Evolutionary conservation across 2,329 filamentous ascomycete species (phyloP).

Genomic region (Fusarium oxysporum): DNA sequence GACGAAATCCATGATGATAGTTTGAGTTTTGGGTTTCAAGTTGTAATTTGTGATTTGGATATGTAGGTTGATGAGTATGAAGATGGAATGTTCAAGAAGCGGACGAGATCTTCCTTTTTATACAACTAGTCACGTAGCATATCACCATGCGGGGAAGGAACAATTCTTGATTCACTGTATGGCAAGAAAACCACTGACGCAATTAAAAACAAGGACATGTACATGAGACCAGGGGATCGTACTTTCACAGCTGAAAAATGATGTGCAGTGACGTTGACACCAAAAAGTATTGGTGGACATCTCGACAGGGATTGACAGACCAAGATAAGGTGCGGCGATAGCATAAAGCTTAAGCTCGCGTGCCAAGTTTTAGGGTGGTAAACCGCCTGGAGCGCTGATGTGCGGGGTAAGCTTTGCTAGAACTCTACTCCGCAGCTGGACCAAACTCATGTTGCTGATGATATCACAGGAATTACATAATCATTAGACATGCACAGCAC

Average conservation of each 20-base stretch:
- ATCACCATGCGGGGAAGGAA: conserved; percentile 2
- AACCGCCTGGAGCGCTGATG: not conserved
- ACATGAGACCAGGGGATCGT: not conserved
- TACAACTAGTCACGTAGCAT: not conserved
- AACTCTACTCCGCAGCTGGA: not conserved
- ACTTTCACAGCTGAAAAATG: conserved; percentile 30
- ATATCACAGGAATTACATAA: conserved; percentile 1
- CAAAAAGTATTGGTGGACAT: conserved; percentile 14
- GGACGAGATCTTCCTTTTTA: conserved; percentile 19
- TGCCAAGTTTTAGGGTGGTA: conserved; percentile 23
- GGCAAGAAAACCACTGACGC: conserved; percentile 33
- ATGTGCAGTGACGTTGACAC: conserved; percentile 37
- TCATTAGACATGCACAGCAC: not conserved
- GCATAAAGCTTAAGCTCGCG: conserved; percentile 6
- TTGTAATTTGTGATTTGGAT: not conserved
- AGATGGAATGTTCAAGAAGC: not conserved
- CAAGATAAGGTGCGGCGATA: conserved; percentile 34
- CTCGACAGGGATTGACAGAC: not conserved
- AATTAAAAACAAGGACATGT: conserved; percentile 20
- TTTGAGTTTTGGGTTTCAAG: not conserved
- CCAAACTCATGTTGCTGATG: not conserved
- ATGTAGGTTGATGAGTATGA: not conserved
- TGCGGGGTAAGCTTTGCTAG: not conserved
- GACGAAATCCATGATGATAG: conserved; percentile 64
- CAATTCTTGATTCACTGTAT: conserved; percentile 24